A percentile compares a stretch with the other conserved stretches of the same genome.
Conservation (phyloP, 176 grass and related monocot species). For the Musa schizocarpa region DNA sequence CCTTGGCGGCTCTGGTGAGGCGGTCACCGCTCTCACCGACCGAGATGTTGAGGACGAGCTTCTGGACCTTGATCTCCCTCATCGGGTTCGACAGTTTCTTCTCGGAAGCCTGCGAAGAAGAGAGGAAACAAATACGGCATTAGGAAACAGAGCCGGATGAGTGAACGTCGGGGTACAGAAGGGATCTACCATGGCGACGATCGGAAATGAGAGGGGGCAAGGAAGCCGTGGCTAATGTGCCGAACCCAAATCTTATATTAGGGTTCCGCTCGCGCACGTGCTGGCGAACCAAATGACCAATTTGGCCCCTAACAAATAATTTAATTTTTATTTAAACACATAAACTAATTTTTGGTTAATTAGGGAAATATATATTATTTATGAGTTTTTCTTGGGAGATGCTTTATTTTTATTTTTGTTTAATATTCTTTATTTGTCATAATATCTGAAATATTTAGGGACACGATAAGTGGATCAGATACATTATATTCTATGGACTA, state of each 20-base stretch:
- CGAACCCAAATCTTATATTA: not conserved
- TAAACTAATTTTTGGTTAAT: too few species aligned
- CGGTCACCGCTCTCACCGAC: constrained; percentile 47
- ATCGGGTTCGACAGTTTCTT: constrained; percentile 39
- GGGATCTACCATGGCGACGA: not conserved
- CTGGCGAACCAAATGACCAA: not conserved
- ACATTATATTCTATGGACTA: too few species aligned
- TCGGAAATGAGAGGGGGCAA: not conserved
- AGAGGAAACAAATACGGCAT: not conserved
- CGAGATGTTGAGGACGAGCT: constrained; percentile 51
- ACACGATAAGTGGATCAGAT: too few species aligned
- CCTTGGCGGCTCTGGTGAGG: constrained; percentile 28
- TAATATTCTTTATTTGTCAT: too few species aligned
- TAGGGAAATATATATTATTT: too few species aligned
- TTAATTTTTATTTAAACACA: not conserved
- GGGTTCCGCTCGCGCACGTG: not conserved
- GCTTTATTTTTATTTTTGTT: too few species aligned
- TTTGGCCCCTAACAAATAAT: not conserved
- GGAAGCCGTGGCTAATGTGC: not conserved
- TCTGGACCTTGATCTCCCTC: constrained; percentile 53
- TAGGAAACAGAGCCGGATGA: not conserved
- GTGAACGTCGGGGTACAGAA: not conserved
- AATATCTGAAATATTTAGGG: too few species aligned
- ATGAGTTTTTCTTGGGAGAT: too few species aligned
- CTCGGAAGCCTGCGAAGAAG: constrained; percentile 6